Conservation (phyloP, 441 rosid species). For the Sinapis alba region DNA sequence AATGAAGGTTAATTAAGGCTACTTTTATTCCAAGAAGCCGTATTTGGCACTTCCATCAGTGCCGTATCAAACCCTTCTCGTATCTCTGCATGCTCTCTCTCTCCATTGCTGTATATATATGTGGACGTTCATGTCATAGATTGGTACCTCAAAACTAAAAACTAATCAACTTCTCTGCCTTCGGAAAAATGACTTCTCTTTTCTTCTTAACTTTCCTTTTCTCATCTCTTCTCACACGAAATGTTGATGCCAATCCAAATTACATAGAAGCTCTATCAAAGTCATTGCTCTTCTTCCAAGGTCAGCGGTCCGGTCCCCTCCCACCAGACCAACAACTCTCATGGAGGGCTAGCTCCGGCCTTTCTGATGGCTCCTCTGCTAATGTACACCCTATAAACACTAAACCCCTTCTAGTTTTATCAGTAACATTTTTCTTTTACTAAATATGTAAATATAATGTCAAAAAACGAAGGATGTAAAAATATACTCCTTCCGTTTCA, state of each 20-base stretch:
- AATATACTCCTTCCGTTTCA: no score
- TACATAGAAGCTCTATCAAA: slow-evolving; percentile 81
- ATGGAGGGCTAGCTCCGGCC: slow-evolving; percentile 85
- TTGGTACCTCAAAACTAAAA: slow-evolving; percentile 24
- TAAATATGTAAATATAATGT: background rate
- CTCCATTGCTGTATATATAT: slow-evolving; percentile 14
- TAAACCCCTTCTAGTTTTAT: background rate
- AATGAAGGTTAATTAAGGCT: slow-evolving; percentile 17
- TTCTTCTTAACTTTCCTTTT: slow-evolving; percentile 34
- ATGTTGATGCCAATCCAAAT: slow-evolving; percentile 59
- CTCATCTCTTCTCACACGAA: slow-evolving; percentile 32
- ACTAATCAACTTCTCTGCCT: slow-evolving; percentile 1
- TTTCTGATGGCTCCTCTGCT: slow-evolving; percentile 68
- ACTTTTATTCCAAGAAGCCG: slow-evolving; percentile 20
- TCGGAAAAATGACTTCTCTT: slow-evolving; percentile 21
- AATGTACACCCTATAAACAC: slow-evolving; percentile 43
- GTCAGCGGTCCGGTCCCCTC: slow-evolving; percentile 83
- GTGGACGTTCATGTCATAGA: slow-evolving; percentile 10
- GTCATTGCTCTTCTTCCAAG: slow-evolving; percentile 84
- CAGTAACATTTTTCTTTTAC: background rate
- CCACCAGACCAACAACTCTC: slow-evolving; percentile 54
- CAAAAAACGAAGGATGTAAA: background rate
- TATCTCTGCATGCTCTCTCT: slow-evolving; percentile 1
- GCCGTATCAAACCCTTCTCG: slow-evolving; percentile 20
- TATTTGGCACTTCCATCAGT: slow-evolving; percentile 28